Evolutionary conservation across 805 yeast genomes (phyloP), one percentile per base, ranked within the genome.

Genomic region (Yarrowia sp.): DNA sequence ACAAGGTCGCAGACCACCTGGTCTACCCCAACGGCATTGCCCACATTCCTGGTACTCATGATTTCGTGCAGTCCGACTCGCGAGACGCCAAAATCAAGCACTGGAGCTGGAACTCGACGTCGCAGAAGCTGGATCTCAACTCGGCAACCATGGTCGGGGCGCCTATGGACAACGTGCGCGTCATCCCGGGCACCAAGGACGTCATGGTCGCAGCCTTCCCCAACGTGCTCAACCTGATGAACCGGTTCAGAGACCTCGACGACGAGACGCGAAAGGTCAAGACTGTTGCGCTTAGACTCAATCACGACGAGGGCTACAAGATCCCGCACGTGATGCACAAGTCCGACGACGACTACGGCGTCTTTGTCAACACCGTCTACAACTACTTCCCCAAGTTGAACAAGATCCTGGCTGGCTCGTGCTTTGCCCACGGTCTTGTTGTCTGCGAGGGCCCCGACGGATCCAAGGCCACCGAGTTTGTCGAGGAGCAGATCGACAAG

Each of bases 51-150:
- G 58, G 58, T 4, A 51, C 58, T 9, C 27, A 19, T 8, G 58
- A 51, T 16, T 51, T 51, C 12, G 42, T 51, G 2, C 42, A 35
- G 32, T 16, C 33, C 24, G 58, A 51, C 58, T 51, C 58, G 1
- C 58, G 58, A 33, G 58, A 51, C 24, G 41, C 58, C 13, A 51
- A 51, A 35, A 35, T 51, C 32, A 33, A 35, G 32, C 58, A 51
- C 58, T 51, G 58, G 58, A 33, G 29, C 24, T 51, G 58, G 58
- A 51, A 51, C 42, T 51, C 58, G 16, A 51, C 58, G 9, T 35
- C 58, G 13, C 32, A 51, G 24, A 51, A 51, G 16, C 58, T 51
- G 16, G 58, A 51, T 24, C 58, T 51, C 42, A 24, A 22, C 42
- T 33, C 42, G 16, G 58, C 58, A 7, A 35, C 42, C 22, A 35